These are phyloP conservation scores for Lentinula raphanica DNA, from an alignment of 768 basidiomycete species.

Conservation along the genomic window DNA sequence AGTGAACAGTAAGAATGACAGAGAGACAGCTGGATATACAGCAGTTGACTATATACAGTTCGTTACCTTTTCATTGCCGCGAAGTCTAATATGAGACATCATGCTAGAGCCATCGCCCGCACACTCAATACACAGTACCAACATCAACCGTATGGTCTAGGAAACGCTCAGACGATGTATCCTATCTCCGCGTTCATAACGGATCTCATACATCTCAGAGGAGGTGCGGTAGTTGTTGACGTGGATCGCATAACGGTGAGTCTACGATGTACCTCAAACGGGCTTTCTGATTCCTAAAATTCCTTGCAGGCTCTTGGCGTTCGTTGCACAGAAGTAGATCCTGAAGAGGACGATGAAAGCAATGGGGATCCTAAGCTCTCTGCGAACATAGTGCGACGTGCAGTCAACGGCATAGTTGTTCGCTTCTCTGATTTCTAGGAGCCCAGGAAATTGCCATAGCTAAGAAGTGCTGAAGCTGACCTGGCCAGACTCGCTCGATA, in stretches of 20 bases:
- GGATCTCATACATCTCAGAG: slow-evolving; percentile 75
- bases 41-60: slow-evolving; percentile 82
- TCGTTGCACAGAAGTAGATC: slow-evolving; percentile 47
- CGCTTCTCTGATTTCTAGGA: background rate
- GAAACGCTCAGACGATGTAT: slow-evolving; percentile 57
- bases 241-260: slow-evolving; percentile 52
- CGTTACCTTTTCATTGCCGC: slow-evolving; percentile 14
- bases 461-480: no score
- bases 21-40: slow-evolving; percentile 83
- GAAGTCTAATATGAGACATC: slow-evolving; percentile 6
- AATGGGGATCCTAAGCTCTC: slow-evolving; percentile 33
- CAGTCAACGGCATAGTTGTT: slow-evolving; percentile 27
- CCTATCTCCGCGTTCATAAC: slow-evolving; percentile 80
- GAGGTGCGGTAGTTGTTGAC: slow-evolving; percentile 59
- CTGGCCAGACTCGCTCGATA: no score
- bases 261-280: background rate
- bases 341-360: slow-evolving; percentile 3
- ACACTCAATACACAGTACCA: slow-evolving; percentile 65
- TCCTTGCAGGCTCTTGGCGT: slow-evolving; percentile 54
- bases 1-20: slow-evolving; percentile 79
- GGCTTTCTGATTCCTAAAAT: slow-evolving; percentile 3
- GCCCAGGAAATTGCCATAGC: no score
- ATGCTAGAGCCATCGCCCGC: slow-evolving; percentile 54
- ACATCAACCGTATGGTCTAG: slow-evolving; percentile 46
- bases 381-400: slow-evolving; percentile 38